These are phyloP conservation scores for Biscutella auriculata DNA, from an alignment of 441 rosid species.

Conservation along the genomic window DNA sequence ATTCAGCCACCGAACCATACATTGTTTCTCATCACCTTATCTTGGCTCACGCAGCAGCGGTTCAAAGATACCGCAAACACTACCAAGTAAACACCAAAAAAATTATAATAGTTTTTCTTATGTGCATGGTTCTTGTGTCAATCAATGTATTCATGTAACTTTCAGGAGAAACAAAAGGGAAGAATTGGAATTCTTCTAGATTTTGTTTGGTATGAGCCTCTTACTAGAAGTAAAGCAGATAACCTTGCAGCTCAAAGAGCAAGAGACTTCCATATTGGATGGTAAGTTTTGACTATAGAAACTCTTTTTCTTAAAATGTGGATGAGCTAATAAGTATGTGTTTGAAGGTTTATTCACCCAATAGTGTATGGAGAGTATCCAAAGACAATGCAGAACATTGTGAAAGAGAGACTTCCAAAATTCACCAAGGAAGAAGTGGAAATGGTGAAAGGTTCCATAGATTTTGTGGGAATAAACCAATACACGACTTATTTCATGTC, in stretches of 20 bases:
- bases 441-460: slow-evolving; percentile 83
- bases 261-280: slow-evolving; percentile 88
- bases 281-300: slow-evolving; percentile 30
- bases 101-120: background rate
- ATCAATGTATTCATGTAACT: background rate
- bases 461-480: slow-evolving; percentile 84
- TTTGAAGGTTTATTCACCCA: slow-evolving; percentile 76
- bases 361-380: slow-evolving; percentile 87
- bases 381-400: slow-evolving; percentile 64
- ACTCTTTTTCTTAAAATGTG: background rate
- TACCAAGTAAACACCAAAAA: slow-evolving; percentile 38
- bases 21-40: slow-evolving; percentile 70
- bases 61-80: slow-evolving; percentile 61
- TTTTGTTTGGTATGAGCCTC: slow-evolving; percentile 95
- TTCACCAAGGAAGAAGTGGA: slow-evolving; percentile 58
- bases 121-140: background rate
- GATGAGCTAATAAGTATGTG: background rate
- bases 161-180: slow-evolving; percentile 70
- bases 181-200: slow-evolving; percentile 78
- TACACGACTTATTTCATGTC: slow-evolving; percentile 67
- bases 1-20: slow-evolving; percentile 86
- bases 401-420: slow-evolving; percentile 60
- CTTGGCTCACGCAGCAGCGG: slow-evolving; percentile 70
- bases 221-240: slow-evolving; percentile 75
- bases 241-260: slow-evolving; percentile 87